These are phyloP conservation scores for Suillus bovinus DNA, from an alignment of 768 basidiomycete species.

Conservation along the genomic window DNA sequence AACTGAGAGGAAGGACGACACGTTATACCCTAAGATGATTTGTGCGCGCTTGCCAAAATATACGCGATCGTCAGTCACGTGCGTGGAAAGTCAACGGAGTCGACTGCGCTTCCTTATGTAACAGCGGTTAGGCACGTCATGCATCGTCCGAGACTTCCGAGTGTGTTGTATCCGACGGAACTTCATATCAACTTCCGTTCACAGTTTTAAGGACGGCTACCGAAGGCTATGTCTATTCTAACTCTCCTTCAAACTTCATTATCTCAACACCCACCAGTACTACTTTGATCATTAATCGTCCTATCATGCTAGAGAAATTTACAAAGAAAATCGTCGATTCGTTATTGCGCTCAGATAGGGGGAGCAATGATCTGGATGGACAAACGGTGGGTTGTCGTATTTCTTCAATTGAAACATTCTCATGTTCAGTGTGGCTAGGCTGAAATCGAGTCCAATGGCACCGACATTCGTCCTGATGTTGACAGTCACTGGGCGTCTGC, in stretches of 20 bases:
- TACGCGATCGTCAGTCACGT: not conserved
- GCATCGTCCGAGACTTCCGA: not conserved
- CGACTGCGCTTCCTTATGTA: too few relatives aligned
- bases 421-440: not conserved
- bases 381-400: not conserved
- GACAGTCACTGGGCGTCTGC: conserved; percentile 13
- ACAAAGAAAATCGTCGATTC: conserved; percentile 9
- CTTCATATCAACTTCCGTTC: not conserved
- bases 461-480: not conserved
- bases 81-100: not conserved
- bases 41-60: too few relatives aligned
- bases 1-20: not conserved
- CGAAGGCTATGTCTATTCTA: not conserved
- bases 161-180: too few relatives aligned
- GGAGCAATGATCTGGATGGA: too few relatives aligned
- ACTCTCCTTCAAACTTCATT: too few relatives aligned
- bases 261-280: not conserved
- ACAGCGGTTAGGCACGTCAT: too few relatives aligned
- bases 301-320: conserved; percentile 18
- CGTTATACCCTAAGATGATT: not conserved
- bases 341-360: not conserved
- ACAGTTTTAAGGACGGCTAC: not conserved
- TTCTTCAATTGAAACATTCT: not conserved
- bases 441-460: not conserved
- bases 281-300: not conserved